Evolutionary conservation across 495 filamentous ascomycete genomes (phyloP), one percentile per base, ranked within the genome.

Genomic region (Hypoxylon rickii): DNA sequence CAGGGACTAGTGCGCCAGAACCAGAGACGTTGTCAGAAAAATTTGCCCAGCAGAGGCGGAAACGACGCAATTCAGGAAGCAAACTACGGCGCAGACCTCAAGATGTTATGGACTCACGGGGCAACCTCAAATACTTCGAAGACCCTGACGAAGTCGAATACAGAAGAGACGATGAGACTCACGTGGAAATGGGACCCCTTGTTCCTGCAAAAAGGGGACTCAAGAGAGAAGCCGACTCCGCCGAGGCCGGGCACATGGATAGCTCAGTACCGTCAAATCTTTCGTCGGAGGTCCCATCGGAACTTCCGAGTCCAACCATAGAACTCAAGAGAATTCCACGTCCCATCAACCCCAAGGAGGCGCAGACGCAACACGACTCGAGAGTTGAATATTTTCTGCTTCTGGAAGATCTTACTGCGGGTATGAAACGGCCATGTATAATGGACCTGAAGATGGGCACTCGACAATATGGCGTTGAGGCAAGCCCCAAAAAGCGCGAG

Each of bases 361-460:
- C 89, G 0, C 89, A 91, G 58, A 80, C 84, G 17, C 76, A 78
- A 61, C 73, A 61, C 17, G 75, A 79, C 44, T 77, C 78, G 12
- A 81, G 93, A 12, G 88, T 94, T 18, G 89, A 96, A 66, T 93
- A 92, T 63, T 98, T 98, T 70, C 78, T 98, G 6, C 79, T 98
- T 0, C 76, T 98, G n/a, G 94, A 98, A 72, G 94, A 98, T 67
- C 82, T 98, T 21, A 98, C 94, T 2, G 89, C 94, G 4, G 94
- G 94, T 26, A 97, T 98, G 93, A 89, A 89, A 66, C 86, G 88
- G 24, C 94, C 94, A 10, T 97, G 94, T 72, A 94, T 97, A 33
- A 86, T 98, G 62, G 94, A 98, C 70, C 78, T 98, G 53, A 98
- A 98, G 70, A 98, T 98, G 94, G 94, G 94, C 8, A 98, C 94